Conservation (phyloP, 2,329 filamentous ascomycete species). For the Periconia macrospinosa region DNA sequence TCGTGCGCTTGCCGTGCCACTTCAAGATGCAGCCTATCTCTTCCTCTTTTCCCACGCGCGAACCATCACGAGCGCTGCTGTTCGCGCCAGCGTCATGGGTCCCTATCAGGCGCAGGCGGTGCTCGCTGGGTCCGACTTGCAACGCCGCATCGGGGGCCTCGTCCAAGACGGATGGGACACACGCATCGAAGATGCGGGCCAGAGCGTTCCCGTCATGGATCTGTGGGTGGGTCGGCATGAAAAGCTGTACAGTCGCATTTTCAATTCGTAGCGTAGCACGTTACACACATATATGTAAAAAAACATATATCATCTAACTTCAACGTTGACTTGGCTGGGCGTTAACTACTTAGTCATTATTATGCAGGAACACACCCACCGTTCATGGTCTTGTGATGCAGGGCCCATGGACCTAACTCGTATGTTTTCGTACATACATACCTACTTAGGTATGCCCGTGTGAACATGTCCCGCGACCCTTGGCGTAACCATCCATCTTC, state of each 20-base stretch:
- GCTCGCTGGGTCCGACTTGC: constrained; percentile 64
- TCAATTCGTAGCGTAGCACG: constrained; percentile 65
- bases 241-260: constrained; percentile 80
- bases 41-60: constrained; percentile 78
- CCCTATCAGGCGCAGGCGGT: constrained; percentile 79
- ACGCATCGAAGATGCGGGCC: constrained; percentile 67
- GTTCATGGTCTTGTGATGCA: background rate
- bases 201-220: constrained; percentile 77
- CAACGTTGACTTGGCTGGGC: no score
- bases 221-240: constrained; percentile 83
- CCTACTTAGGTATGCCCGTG: no score
- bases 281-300: no score
- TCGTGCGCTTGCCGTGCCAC: constrained; percentile 60
- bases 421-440: no score
- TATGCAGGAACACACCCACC: constrained; percentile 2
- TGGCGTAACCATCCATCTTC: background rate
- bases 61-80: constrained; percentile 74
- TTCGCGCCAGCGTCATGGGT: constrained; percentile 75
- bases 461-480: background rate
- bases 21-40: constrained; percentile 69
- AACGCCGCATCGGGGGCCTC: constrained; percentile 59
- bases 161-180: constrained; percentile 64
- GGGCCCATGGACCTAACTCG: background rate
- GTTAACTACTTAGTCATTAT: background rate
- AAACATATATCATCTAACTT: no score